phyloP scores from a whole-genome alignment of 1,284 basidiomycete genomes.

The Mycena sp. region DNA sequence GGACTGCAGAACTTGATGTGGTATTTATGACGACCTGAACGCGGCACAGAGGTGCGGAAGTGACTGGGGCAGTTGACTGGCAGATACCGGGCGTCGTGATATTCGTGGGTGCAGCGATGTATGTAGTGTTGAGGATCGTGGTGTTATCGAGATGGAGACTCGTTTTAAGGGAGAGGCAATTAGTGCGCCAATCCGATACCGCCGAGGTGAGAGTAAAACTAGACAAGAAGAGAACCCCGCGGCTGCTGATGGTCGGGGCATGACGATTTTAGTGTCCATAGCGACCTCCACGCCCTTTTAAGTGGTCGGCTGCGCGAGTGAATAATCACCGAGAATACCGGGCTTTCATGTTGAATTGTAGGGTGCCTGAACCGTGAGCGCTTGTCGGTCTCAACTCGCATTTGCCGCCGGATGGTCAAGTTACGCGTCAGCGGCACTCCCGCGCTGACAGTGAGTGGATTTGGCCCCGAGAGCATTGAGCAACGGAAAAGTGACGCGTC shows the following conservation, averaged over 20 bases:
- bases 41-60: constrained; percentile 20
- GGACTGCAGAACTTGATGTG: constrained; percentile 9
- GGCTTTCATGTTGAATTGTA: background rate
- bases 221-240: background rate
- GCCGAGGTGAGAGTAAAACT: background rate
- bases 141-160: constrained; percentile 13
- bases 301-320: background rate
- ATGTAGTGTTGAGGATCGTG: constrained; percentile 4
- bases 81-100: constrained; percentile 20
- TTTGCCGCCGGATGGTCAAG: no score
- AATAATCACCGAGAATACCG: background rate
- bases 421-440: no score
- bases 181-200: background rate
- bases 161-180: background rate
- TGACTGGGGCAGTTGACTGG: background rate
- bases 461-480: no score
- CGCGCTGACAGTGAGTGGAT: no score
- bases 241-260: background rate
- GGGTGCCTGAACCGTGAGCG: background rate
- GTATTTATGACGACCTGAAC: constrained; percentile 18
- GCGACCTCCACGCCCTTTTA: background rate
- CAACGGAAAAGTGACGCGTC: no score
- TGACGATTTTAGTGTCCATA: background rate
- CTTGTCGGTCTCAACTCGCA: no score
- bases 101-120: constrained; percentile 14